Evolutionary conservation across 2,329 filamentous ascomycete species (phyloP), one percentile per base, ranked within the genome.

Genomic region (Neofusicoccum umdonicola): DNA sequence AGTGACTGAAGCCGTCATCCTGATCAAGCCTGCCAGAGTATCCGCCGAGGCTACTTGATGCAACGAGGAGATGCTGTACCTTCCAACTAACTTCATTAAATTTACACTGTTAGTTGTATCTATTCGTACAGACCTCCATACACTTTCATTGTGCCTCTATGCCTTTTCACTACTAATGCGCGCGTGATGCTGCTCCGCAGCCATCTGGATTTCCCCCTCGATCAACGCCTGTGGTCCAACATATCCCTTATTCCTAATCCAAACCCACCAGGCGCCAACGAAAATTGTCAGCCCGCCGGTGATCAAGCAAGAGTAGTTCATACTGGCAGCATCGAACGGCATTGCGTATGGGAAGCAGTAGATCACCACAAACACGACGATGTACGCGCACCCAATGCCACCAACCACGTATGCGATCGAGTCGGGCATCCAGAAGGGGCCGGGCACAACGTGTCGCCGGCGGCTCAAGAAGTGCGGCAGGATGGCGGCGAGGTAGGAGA

Each of bases 401-500:
- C 51, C 51, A 3, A 72, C 74, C 0, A 73, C 60, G 2, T 67
- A 66, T 6, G 68, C 65, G 1, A 70, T 11, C n/a, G 12, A 12
- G 42, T 47, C 60, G n/a, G 19, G 66, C 80, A 90, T 84, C 67
- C 78, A 81, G 69, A 89, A 90, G 0, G 84, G 84, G 0, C 88
- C 88, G 0, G 83, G 85, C 0, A 77, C 72, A 65, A 89, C 71
- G 64, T 80, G 68, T n/a, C 66, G 69, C 8, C 80, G 70, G 15
- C 75, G 67, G 1, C 75, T 75, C 1, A 81, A 67, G 39, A 81
- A 66, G 60, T 82, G 76, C 9, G 80, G 80, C 1, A 90, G 74
- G 62, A 91, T 87, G 6, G 87, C 86, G 0, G 85, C 85, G 2
- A 89, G 78, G 71, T 88, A 91, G 0, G 85, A 88, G 9, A 84